phyloP scores from a whole-genome alignment of 306 rosid species.

The Rosa rugosa region DNA sequence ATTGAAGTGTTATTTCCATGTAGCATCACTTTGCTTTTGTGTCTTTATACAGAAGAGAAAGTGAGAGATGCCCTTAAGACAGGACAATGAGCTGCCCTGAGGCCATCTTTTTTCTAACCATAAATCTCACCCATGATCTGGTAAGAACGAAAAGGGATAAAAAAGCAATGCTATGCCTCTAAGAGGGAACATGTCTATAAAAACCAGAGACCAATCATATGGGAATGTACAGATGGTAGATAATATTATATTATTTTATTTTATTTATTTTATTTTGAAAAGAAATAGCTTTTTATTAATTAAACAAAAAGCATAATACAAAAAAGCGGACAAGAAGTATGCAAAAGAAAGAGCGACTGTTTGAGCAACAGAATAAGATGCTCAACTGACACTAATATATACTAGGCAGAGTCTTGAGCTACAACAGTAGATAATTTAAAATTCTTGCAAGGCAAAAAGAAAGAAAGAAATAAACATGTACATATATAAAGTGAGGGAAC shows the following conservation, averaged over 20 bases:
- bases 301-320: neutral
- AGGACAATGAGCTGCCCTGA: neutral
- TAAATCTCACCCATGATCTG: neutral
- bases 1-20: neutral
- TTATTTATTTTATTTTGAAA: neutral
- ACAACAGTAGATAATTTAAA: neutral
- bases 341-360: neutral
- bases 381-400: neutral
- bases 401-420: neutral
- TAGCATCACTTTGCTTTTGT: neutral
- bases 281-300: neutral
- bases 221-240: neutral
- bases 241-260: neutral
- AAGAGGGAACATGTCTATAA: neutral
- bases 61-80: neutral
- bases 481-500: neutral
- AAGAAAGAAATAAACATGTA: neutral
- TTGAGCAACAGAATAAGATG: neutral
- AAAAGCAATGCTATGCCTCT: neutral
- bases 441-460: neutral
- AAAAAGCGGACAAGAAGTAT: neutral
- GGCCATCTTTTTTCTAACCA: neutral
- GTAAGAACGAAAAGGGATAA: neutral
- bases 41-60: neutral
- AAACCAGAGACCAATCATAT: neutral